These are phyloP conservation scores for Fusarium sp. DNA, from an alignment of 2,329 filamentous ascomycete species.

Conservation along the genomic window DNA sequence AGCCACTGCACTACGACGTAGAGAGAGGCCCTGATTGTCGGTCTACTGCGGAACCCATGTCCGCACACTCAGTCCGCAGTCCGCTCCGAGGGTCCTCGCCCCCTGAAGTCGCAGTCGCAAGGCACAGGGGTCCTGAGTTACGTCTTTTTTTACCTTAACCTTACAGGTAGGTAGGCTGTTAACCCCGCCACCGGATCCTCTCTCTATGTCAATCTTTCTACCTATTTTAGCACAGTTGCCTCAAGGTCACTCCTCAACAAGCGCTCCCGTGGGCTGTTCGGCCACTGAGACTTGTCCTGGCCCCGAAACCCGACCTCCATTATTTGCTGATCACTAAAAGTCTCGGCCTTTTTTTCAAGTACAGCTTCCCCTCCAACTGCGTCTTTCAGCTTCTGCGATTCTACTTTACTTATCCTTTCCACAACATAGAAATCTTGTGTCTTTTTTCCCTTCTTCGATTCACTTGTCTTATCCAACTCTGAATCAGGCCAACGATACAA, in stretches of 20 bases:
- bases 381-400: conserved; percentile 32
- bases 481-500: conserved; percentile 1
- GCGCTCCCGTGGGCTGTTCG: conserved; percentile 34
- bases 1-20: conserved; percentile 1
- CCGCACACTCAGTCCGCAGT: too few relatives aligned
- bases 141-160: conserved; percentile 19
- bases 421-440: neutral
- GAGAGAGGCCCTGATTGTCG: neutral
- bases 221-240: conserved; percentile 38
- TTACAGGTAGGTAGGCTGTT: conserved; percentile 23
- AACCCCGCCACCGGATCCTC: conserved; percentile 49
- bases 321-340: conserved; percentile 22
- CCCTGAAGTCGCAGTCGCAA: conserved; percentile 9
- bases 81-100: neutral
- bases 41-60: too few relatives aligned
- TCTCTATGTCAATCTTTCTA: conserved; percentile 32
- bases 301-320: conserved; percentile 11
- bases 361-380: conserved; percentile 33
- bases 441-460: conserved; percentile 1
- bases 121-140: conserved; percentile 29
- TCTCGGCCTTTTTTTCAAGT: conserved; percentile 37
- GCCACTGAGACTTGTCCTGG: conserved; percentile 34
- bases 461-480: conserved; percentile 6
- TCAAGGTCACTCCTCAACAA: conserved; percentile 38
- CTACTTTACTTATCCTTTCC: conserved; percentile 7